A percentile compares a stretch with the other conserved stretches of the same genome.
Conservation (phyloP, 805 yeast genomes). For the Ogataea degrootiae region DNA sequence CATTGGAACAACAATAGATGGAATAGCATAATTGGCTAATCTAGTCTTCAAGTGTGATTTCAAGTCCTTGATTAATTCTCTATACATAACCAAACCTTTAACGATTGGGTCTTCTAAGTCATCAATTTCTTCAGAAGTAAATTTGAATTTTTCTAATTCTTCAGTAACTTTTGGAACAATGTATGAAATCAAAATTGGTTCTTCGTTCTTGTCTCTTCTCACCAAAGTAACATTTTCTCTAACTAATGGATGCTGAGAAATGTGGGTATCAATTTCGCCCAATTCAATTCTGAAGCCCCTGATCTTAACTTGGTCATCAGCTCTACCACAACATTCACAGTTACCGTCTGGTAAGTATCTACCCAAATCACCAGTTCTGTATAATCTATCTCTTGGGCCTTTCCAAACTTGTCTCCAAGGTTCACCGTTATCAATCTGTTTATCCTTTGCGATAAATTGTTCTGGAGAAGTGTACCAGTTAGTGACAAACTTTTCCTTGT, state of each 20-base stretch:
- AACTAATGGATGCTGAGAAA: slow-evolving; percentile 87
- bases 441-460: slow-evolving; percentile 58
- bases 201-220: slow-evolving; percentile 86
- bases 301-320: slow-evolving; percentile 97
- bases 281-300: slow-evolving; percentile 98
- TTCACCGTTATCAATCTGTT: slow-evolving; percentile 38
- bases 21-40: slow-evolving; percentile 90
- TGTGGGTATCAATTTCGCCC: slow-evolving; percentile 97
- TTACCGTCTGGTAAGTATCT: slow-evolving; percentile 96
- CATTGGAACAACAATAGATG: slow-evolving; percentile 86
- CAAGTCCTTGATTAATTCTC: slow-evolving; percentile 74
- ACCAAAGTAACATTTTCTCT: slow-evolving; percentile 93
- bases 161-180: slow-evolving; percentile 68
- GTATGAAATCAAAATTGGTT: slow-evolving; percentile 85
- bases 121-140: slow-evolving; percentile 42
- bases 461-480: slow-evolving; percentile 82
- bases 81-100: slow-evolving; percentile 69
- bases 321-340: slow-evolving; percentile 97
- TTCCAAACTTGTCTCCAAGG: slow-evolving; percentile 78
- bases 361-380: slow-evolving; percentile 97
- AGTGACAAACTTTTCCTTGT: slow-evolving; percentile 78
- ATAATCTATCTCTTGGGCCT: slow-evolving; percentile 93
- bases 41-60: slow-evolving; percentile 80
- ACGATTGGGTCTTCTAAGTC: slow-evolving; percentile 63
- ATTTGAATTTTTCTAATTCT: slow-evolving; percentile 45